Base-by-base conservation (phyloP, 352 stramenopile species). In the Phytophthora fragariaefolia region DNA sequence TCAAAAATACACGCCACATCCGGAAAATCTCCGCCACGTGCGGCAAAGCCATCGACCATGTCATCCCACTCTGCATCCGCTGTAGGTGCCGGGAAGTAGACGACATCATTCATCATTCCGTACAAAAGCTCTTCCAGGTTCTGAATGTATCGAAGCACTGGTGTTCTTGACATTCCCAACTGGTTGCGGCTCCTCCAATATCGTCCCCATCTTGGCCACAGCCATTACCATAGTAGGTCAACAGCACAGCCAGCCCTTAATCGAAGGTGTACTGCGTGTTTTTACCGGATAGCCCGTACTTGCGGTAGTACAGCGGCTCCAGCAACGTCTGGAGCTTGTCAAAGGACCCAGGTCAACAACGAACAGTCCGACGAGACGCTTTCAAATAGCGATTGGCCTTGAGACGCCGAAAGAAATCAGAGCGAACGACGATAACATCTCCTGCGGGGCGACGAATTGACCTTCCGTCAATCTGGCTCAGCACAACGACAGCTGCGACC, bases 1-100 rank as follows among this genome's bases (percentile, higher is more conserved):
- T 66, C 38, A 48, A 56, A 66, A 24, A 54, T 20, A 18, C 49
- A 60, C 4, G 49, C 40, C 2, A 54, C 38, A 30, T 59, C 58
- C 3, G 58, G 42, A 47, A 59, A 66, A 22, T 59, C 20, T 9
- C 4, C 17, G 2, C 24, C 26, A n/a, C 36, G 48, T 22, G 5
- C 20, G 46, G 20, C 49, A 42, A 66, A 60, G 0, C 49, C 49
- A 27, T 66, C 28, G 2, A 51, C 38, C 9, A 54, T 18, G n/a
- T 2, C 27, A n/a, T 17, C 13, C 58, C 49, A 66, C 43, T 59
- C 38, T 12, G 40, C 27, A 9, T 6, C 22, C 2, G 40, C 49
- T 9, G 26, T 6, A 5, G 4, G 49, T 2, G 24, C 17, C 2
- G 48, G 40, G 13, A 49, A 53, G 1, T 58, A 30, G 13, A 66